Base-by-base conservation (phyloP, 352 stramenopile genomes). In the Globisporangium canariense region DNA sequence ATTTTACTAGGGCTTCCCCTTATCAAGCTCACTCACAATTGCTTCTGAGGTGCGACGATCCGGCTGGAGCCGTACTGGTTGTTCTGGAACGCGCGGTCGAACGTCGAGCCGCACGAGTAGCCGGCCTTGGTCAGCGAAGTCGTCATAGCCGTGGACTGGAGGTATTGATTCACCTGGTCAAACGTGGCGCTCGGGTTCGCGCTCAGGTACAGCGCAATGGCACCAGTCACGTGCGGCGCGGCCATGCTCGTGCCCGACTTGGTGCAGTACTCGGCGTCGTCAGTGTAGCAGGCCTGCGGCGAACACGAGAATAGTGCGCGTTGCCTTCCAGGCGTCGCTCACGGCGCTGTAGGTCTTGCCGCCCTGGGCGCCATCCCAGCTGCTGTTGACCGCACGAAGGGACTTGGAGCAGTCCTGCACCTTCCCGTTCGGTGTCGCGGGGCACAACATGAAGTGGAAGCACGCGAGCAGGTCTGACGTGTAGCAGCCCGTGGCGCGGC, bases 241-340 rank as follows among this genome's bases (percentile, higher is more conserved):
- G 81, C 83, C 77, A 88, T 87, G 58, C 81, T 90, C 1, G 83
- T 89, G 34, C 81, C 83, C 4, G 74, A 86, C 64, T 85, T 86
- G 64, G 76, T 71, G 47, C 70, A 88, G 60, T 87, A 88, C 22
- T 67, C 70, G 1, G 49, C 54, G 51, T 88, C 77, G 25, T 75
- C 70, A 16, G 64, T 80, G 62, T 69, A 83, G 56, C 78, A 88
- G 13, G 77, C 82, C 82, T 20, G 71, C 76, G 0, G 82, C 77
- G 18, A 86, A 68, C 41, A 91, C 69, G 1, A 78, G 77, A 56
- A 89, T 86, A 49, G 89, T 91, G 1, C 79, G 78, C 2, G 74
- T 76, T 1, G 67, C 58, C 51, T 71, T 64, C 75, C 79, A 88
- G 13, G 71, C 70, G 7, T 73, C 71, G 18, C 89, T 76, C 3